Base-by-base conservation (phyloP, 805 yeast genomes). In the Ogataea polymorpha region DNA sequence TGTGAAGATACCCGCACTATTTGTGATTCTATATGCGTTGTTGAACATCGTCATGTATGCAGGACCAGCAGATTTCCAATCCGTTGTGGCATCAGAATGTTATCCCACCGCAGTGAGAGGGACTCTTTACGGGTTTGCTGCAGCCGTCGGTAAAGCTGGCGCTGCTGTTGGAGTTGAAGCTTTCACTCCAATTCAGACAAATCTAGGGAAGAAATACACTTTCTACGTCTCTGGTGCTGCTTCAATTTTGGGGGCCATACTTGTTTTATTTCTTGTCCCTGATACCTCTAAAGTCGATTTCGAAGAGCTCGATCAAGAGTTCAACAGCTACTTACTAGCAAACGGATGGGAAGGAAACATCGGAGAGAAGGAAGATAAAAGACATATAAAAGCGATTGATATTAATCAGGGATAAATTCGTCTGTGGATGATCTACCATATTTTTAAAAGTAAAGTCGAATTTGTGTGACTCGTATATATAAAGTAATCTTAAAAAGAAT, bases 71-170 rank as follows among this genome's bases (percentile, higher is more conserved):
- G 59, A 70, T 48, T 63, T 67, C 58, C 65, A 70, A 66, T 74
- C 76, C 3, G 61, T 71, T 42, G 61, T 51, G 6, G 50, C 61
- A n/a, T 65, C 73, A n/a, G 76, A 72, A 49, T 62, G 71, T 1
- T 72, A 57, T 48, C 74, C 77, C n/a, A 70, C 77, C 9, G 74
- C 76, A 12, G 58, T 72, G 40, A 65, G 77, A 61, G 77, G 75
- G 24, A 69, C 75, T 2, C 58, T 62, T 17, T 72, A 72, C 48
- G 77, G 77, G 20, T 42, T 73, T 8, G 58, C 70, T 29, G 77
- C 78, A 32, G 78, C 74, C 8, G 63, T 72, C 31, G 77, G 77
- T 35, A 72, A 72, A 54, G 74, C 71, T 30, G 77, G 77, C 39
- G 77, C 77, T 23, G 75, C 73, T 30, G 71, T 71, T 12, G 77